Base-by-base conservation (phyloP, 805 yeast genomes). In the Dipodascopsis tothii region DNA sequence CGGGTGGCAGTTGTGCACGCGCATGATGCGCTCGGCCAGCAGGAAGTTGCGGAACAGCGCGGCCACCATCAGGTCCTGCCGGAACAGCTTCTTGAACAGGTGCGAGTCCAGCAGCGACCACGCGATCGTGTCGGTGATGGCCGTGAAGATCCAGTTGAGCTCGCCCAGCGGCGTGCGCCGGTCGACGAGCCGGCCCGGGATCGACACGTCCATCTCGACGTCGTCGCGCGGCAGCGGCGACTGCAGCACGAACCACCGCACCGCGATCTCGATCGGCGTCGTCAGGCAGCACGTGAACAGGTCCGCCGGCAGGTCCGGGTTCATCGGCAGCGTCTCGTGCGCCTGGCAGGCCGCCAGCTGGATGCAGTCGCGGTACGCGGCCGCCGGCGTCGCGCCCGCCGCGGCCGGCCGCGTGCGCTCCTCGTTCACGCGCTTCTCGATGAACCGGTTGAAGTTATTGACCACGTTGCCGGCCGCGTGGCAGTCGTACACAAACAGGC, bases 61-160 rank as follows among this genome's bases (percentile, higher is more conserved):
- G 2, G 97, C 96, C 6, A 92, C 95, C 80, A 92, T 88, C 55
- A 90, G 68, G 61, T 92, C 98, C 62, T 90, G 98, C 60, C 98
- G 75, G 58, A 92, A 92, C 5, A 92, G 68, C 47, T 88, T 74
- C 58, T 88, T 90, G 69, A 92, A 92, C 23, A 92, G 66, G 0
- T 94, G 86, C 48, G 95, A 71, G 2, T 94, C 86, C 30, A 92
- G 65, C 2, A 88, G 77, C 0, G 95, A 85, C 96, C 97, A 92
- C 1, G 98, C 98, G 41, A 92, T 90, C 0, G 97, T 90, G 62
- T 92, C 98, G 2, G 97, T 90, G 33, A 92, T 86, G 2, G 98
- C 96, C 1, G 96, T 92, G 64, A 90, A 92, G 27, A 92, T 90
- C 96, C 97, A 92, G 61, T 86, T 87, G 43, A 92, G 71, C 60